Evolutionary conservation across 2,329 filamentous ascomycete species (phyloP).

Genomic region (Dactylellina cionopaga): DNA sequence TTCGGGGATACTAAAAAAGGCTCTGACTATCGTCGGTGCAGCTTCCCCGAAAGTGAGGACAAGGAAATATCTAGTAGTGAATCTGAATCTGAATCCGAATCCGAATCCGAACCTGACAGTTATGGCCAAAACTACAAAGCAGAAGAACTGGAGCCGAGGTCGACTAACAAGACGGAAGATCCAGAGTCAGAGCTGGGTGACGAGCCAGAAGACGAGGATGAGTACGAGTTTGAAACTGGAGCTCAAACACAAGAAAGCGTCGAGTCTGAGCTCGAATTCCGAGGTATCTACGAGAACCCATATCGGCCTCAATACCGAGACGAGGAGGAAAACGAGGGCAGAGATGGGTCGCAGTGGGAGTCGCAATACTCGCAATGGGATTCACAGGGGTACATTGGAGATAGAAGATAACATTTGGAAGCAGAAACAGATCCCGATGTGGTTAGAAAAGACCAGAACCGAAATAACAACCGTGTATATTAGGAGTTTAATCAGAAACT

Average conservation of each 20-base stretch:
- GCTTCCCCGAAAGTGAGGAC: no score
- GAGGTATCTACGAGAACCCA: constrained; percentile 4
- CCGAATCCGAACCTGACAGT: neutral
- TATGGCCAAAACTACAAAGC: neutral
- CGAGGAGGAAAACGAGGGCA: neutral
- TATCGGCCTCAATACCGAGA: neutral
- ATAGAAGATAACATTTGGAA: no score
- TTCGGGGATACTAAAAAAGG: no score
- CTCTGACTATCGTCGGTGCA: no score
- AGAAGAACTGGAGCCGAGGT: neutral
- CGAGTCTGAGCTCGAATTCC: constrained; percentile 3
- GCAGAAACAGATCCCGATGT: no score
- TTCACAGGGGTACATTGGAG: neutral
- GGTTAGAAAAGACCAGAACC: neutral
- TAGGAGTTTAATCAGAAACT: constrained; percentile 7
- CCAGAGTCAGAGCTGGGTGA: no score
- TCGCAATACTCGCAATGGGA: constrained; percentile 8
- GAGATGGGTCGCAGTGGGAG: neutral
- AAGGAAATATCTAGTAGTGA: no score
- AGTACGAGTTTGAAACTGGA: neutral
- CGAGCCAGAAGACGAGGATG: constrained; percentile 1
- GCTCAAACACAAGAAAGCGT: neutral
- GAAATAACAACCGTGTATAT: neutral
- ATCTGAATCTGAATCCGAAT: neutral
- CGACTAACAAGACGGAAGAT: no score